Conservation (phyloP, 768 basidiomycete species). For the Amanita inopinata region DNA sequence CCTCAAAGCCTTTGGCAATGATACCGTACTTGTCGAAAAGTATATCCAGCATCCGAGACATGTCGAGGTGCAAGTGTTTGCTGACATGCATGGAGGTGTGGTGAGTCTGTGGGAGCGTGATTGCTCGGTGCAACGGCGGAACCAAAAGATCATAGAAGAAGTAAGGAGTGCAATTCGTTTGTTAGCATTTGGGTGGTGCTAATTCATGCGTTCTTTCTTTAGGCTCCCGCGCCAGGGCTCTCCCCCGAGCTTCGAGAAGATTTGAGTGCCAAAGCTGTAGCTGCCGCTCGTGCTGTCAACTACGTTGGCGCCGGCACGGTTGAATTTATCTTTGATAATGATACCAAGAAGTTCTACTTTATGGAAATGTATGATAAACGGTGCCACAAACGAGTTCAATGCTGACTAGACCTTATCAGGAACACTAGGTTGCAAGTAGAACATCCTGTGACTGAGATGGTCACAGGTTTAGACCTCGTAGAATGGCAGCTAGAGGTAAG, state of each 20-base stretch:
- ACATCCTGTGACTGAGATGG: slow-evolving; percentile 92
- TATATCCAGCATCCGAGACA: slow-evolving; percentile 83
- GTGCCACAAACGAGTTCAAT: slow-evolving; percentile 5
- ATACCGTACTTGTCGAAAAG: slow-evolving; percentile 80
- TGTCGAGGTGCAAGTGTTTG: slow-evolving; percentile 93
- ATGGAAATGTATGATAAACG: slow-evolving; percentile 97
- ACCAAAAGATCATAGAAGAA: slow-evolving; percentile 95
- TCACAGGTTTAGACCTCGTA: slow-evolving; percentile 88
- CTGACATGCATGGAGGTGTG: slow-evolving; percentile 66
- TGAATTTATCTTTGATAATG: slow-evolving; percentile 96
- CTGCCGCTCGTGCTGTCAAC: slow-evolving; percentile 85
- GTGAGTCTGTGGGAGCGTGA: slow-evolving; percentile 97
- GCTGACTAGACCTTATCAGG: slow-evolving; percentile 30
- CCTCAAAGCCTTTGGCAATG: slow-evolving; percentile 78
- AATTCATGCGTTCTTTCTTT: slow-evolving; percentile 4
- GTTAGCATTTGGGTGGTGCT: background rate
- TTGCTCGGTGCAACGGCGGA: slow-evolving; percentile 84
- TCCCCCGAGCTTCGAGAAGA: slow-evolving; percentile 70
- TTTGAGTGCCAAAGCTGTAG: slow-evolving; percentile 78
- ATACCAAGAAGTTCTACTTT: slow-evolving; percentile 80
- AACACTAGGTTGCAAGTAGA: slow-evolving; percentile 83
- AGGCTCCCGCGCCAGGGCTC: slow-evolving; percentile 90
- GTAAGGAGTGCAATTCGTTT: no score
- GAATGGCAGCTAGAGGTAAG: slow-evolving; percentile 87
- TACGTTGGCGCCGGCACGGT: slow-evolving; percentile 91